A percentile compares a stretch with the other conserved stretches of the same genome.
Conservation (phyloP, 345 rosid species). For the Brassica carinata region DNA sequence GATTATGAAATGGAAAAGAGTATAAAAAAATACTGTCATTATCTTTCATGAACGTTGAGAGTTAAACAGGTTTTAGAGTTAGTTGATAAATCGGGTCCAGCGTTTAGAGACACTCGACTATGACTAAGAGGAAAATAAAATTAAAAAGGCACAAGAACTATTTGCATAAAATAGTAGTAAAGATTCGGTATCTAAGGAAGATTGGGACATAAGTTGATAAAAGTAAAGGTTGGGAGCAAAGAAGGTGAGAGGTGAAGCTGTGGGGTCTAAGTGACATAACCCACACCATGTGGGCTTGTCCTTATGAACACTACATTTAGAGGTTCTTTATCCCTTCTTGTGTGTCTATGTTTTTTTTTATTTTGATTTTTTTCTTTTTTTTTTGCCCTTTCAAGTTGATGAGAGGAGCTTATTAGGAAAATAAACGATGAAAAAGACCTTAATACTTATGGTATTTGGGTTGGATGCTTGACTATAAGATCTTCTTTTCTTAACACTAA, state of each 20-base stretch:
- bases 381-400: conserved; percentile 30
- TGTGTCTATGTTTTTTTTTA: background rate
- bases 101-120: conserved; percentile 3
- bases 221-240: conserved; percentile 25
- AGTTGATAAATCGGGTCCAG: conserved; percentile 27
- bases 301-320: conserved; percentile 38
- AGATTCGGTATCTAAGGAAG: conserved; percentile 38
- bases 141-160: conserved; percentile 6
- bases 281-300: conserved; percentile 45
- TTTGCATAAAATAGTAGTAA: conserved; percentile 30
- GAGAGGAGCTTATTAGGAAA: conserved; percentile 34
- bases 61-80: background rate
- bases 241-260: conserved; percentile 41
- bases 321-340: conserved; percentile 24
- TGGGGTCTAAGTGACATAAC: conserved; percentile 40
- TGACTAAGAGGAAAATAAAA: conserved; percentile 17
- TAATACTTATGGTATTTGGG: background rate
- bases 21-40: background rate
- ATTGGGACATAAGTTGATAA: conserved; percentile 40
- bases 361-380: background rate
- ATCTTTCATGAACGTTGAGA: conserved; percentile 14
- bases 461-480: conserved; percentile 3
- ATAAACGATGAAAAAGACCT: conserved; percentile 20
- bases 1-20: background rate
- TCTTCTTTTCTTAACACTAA: background rate